Base-by-base conservation (phyloP, 139 green algal species). In the Chlorella ohadii region DNA sequence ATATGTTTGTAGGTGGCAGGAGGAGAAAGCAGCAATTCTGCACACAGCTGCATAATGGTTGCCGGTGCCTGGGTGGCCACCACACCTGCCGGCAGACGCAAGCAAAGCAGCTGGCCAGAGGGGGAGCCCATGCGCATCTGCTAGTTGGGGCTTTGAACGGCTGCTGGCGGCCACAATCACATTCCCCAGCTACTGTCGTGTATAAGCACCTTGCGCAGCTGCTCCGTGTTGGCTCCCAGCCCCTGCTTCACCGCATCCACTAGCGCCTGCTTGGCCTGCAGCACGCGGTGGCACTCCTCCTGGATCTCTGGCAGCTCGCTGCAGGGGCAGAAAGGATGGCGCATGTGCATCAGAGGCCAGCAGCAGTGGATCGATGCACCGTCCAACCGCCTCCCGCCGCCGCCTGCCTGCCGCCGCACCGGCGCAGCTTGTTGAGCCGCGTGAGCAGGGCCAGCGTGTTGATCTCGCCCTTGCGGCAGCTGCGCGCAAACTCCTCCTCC, bases 251-350 rank as follows among this genome's bases (percentile, higher is more conserved):
- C 83, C 19, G 73, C 72, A 79, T 87, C 83, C 25, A 81, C 83
- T n/a, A 80, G 27, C 39, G 66, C 59, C 77, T 87, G 83, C 55
- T 87, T 87, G 65, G 83, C 83, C 34, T 55, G 23, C 66, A 87
- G 73, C 83, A 87, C 83, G 3, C 6, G 39, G 19, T 72, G 38
- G 77, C 83, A 87, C 34, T 87, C 83, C 19, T 84, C 55, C 41
- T 72, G 57, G 13, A 87, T 51, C 25, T 28, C 55, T 0, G 83
- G 83, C 36, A 87, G 41, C 27, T 87, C 83, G 3, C 74, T 84
- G 78, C 41, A 66, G 22, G 17, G 16, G 17, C 3, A 2, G 27
- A 36, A 5, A 7, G n/a, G 33, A 5, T n/a, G n/a, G n/a, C n/a
- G n/a, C n/a, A n/a, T n/a, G n/a, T n/a, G n/a, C n/a, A n/a, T n/a